Evolutionary conservation across 75 land plant species (phyloP).

Genomic region (Selaginella tamariscina): DNA sequence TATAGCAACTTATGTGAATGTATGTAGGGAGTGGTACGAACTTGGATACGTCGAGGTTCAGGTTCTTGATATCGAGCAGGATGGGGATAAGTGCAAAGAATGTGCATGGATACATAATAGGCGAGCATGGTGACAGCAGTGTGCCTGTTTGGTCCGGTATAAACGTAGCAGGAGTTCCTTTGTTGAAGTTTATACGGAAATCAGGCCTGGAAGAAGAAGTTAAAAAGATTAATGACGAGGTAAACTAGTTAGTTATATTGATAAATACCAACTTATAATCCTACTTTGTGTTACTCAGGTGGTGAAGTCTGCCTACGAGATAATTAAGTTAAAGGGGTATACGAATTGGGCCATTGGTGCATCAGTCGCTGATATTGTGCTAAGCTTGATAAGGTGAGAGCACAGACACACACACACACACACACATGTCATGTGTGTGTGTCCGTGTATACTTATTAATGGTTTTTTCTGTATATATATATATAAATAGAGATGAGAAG

Average conservation of each 20-base stretch:
- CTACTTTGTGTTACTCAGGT: background rate
- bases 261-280: too few relatives aligned
- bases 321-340: background rate
- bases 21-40: constrained; percentile 3
- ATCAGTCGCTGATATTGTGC: background rate
- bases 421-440: too few relatives aligned
- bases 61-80: background rate
- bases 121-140: constrained; percentile 7
- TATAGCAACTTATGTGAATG: too few relatives aligned
- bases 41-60: constrained; percentile 5
- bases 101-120: constrained; percentile 10
- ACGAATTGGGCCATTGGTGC: constrained; percentile 4
- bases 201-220: constrained; percentile 31
- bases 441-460: too few relatives aligned
- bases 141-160: constrained; percentile 4
- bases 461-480: too few relatives aligned
- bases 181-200: constrained; percentile 25
- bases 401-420: too few relatives aligned
- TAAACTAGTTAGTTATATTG: background rate
- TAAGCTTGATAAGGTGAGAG: background rate
- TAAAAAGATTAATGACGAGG: constrained; percentile 18
- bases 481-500: background rate
- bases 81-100: background rate
- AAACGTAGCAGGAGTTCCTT: constrained; percentile 40
- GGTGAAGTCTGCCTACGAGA: background rate